A percentile compares a stretch with the other conserved stretches of the same genome.
These are phyloP conservation scores for Alnus glutinosa DNA, from an alignment of 306 rosid species.

Conservation along the genomic window DNA sequence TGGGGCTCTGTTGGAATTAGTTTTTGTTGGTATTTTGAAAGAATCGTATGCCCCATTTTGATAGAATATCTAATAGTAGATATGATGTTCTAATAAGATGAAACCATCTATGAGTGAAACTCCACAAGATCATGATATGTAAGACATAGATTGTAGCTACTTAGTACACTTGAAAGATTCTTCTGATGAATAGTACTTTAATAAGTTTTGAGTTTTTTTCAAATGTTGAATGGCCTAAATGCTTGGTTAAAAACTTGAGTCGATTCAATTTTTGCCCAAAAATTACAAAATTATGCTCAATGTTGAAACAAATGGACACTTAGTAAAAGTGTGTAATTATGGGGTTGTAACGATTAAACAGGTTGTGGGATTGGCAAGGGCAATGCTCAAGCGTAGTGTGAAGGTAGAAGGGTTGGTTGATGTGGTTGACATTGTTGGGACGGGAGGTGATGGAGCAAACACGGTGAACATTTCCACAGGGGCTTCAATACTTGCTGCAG, in stretches of 20 bases:
- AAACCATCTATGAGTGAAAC: background rate
- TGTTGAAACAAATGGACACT: background rate
- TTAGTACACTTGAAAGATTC: background rate
- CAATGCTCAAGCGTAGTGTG: conserved; percentile 71
- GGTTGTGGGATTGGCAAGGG: conserved; percentile 89
- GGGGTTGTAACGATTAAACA: conserved; percentile 32
- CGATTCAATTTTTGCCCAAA: background rate
- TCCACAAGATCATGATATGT: background rate
- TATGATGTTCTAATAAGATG: background rate
- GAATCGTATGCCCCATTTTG: background rate
- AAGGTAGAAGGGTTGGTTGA: conserved; percentile 79
- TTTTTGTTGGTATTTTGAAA: background rate
- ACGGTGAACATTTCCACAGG: conserved; percentile 94
- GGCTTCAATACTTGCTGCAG: conserved; percentile 89
- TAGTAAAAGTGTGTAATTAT: conserved; percentile 8
- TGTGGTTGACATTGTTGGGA: conserved; percentile 95
- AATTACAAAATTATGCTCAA: background rate
- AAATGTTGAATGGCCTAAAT: background rate
- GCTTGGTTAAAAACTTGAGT: background rate
- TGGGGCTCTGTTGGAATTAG: background rate
- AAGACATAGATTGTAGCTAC: too few relatives aligned
- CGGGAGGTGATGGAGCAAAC: conserved; percentile 95
- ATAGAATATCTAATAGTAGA: background rate
- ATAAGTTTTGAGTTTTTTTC: background rate
- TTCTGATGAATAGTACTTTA: background rate